Conservation (phyloP, 768 basidiomycete species). For the Panus rudis region DNA sequence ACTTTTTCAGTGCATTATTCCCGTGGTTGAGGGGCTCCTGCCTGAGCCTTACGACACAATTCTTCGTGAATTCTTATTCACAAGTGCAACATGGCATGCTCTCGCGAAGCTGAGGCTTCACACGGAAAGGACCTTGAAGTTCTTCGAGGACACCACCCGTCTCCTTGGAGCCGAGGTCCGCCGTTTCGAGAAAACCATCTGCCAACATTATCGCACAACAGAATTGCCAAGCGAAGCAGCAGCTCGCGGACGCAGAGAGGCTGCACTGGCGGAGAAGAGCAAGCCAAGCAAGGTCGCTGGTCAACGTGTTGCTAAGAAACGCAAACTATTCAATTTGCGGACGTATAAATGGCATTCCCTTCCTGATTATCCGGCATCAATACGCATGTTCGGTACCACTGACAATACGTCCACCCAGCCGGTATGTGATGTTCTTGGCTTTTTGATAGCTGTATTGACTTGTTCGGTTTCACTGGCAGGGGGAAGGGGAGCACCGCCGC, state of each 20-base stretch:
- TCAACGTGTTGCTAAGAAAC: neutral
- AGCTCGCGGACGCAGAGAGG: constrained; percentile 11
- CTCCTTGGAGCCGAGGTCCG: constrained; percentile 26
- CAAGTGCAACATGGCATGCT: constrained; percentile 30
- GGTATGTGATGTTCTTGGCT: constrained; percentile 13
- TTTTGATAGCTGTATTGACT: neutral
- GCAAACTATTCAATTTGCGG: constrained; percentile 10
- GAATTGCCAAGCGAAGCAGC: constrained; percentile 32
- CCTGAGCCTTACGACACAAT: constrained; percentile 12
- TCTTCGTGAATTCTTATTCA: constrained; percentile 29
- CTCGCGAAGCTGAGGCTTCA: constrained; percentile 35
- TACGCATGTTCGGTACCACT: constrained; percentile 13
- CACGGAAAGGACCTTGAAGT: constrained; percentile 25
- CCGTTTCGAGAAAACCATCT: constrained; percentile 24
- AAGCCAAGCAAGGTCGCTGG: neutral
- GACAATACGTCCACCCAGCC: constrained; percentile 22
- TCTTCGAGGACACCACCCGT: constrained; percentile 18
- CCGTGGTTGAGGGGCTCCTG: constrained; percentile 20
- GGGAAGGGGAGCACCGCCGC: neutral
- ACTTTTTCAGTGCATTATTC: constrained; percentile 17
- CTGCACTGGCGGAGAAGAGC: neutral
- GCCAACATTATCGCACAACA: constrained; percentile 18
- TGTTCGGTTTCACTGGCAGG: constrained; percentile 2
- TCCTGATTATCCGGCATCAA: constrained; percentile 11
- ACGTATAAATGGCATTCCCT: constrained; percentile 24